Percentiles rank a stretch among this genome's conserved stretches.
Evolutionary conservation across 306 rosid species (phyloP).

Genomic region (Leucaena leucocephala): DNA sequence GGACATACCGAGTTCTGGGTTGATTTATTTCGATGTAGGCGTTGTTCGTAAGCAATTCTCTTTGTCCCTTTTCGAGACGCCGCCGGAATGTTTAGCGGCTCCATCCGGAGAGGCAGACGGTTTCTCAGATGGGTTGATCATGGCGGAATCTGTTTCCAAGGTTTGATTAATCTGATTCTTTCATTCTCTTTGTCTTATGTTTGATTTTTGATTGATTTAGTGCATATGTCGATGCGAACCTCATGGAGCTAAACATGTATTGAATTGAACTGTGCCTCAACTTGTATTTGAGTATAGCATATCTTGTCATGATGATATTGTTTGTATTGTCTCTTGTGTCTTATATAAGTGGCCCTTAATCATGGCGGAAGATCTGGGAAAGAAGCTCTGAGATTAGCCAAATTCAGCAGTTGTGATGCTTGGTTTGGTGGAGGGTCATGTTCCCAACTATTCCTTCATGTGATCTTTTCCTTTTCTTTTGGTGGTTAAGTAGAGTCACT

Average conservation of each 20-base stretch:
- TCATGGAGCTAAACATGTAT: neutral
- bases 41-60: slow-evolving; percentile 73
- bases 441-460: slow-evolving; percentile 13
- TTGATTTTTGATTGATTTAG: slow-evolving; percentile 12
- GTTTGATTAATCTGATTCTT: slow-evolving; percentile 32
- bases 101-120: slow-evolving; percentile 15
- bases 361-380: neutral
- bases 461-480: slow-evolving; percentile 16
- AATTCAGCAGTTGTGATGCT: slow-evolving; percentile 12
- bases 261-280: neutral
- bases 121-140: neutral
- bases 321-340: neutral
- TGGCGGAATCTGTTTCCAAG: slow-evolving; percentile 37
- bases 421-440: slow-evolving; percentile 22
- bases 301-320: neutral
- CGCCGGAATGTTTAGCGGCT: slow-evolving; percentile 67
- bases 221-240: neutral
- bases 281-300: neutral
- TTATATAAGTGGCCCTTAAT: neutral
- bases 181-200: neutral
- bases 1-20: slow-evolving; percentile 81
- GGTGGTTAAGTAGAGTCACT: slow-evolving; percentile 31
- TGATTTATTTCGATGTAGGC: slow-evolving; percentile 84
- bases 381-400: slow-evolving; percentile 14
- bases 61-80: slow-evolving; percentile 76